Evolutionary conservation across 2,329 filamentous ascomycete genomes (phyloP).

Genomic region (Kalmusia sp.): DNA sequence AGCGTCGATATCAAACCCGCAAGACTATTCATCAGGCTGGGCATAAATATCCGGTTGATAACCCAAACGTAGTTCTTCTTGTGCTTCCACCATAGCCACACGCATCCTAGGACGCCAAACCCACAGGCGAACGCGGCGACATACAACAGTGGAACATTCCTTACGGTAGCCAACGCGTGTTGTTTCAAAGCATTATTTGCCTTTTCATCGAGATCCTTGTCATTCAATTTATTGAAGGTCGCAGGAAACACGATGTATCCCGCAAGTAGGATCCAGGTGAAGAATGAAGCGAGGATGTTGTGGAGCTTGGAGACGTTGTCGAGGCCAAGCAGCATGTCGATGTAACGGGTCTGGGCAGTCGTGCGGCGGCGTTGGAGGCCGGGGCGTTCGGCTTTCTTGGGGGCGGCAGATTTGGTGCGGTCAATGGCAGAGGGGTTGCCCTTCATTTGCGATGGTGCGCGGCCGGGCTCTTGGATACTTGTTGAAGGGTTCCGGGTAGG

Average conservation of each 20-base stretch:
- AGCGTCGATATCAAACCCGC: slow-evolving; percentile 60
- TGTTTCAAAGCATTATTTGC: slow-evolving; percentile 24
- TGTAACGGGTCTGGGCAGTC: slow-evolving; percentile 36
- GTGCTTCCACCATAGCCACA: slow-evolving; percentile 54
- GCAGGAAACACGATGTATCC: slow-evolving; percentile 62
- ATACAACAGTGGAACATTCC: slow-evolving; percentile 53
- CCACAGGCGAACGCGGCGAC: slow-evolving; percentile 54
- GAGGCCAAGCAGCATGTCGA: slow-evolving; percentile 56
- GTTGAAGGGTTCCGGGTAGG: slow-evolving; percentile 27
- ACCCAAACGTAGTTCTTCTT: slow-evolving; percentile 62
- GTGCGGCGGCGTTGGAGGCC: slow-evolving; percentile 30
- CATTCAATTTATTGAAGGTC: slow-evolving; percentile 56
- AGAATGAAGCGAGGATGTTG: slow-evolving; percentile 57
- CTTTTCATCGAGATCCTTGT: slow-evolving; percentile 32
- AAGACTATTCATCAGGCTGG: slow-evolving; percentile 52
- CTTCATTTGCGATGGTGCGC: slow-evolving; percentile 5
- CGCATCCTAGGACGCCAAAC: slow-evolving; percentile 50
- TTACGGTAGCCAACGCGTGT: slow-evolving; percentile 38
- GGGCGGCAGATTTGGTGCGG: neutral
- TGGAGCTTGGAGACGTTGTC: slow-evolving; percentile 55
- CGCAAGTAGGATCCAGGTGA: slow-evolving; percentile 59
- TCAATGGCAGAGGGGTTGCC: slow-evolving; percentile 5
- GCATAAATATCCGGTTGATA: slow-evolving; percentile 59
- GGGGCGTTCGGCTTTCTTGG: slow-evolving; percentile 17
- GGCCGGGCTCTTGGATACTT: slow-evolving; percentile 21